Conservation (phyloP, 1,284 basidiomycete genomes). For the Cutaneotrichosporon cavernicola region DNA sequence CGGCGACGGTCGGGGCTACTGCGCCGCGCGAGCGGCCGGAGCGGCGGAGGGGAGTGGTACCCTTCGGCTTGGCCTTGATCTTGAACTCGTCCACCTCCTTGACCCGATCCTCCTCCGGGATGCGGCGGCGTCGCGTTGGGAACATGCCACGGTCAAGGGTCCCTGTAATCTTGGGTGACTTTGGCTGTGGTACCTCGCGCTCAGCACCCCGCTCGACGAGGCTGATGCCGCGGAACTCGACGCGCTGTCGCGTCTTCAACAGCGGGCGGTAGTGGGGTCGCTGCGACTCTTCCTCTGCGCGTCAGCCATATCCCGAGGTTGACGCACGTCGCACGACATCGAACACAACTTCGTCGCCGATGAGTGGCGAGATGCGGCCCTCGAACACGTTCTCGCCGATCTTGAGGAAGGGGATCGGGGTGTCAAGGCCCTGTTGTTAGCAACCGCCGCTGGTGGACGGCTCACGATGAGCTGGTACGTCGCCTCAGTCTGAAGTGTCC, state of each 20-base stretch:
- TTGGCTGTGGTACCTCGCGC: not conserved
- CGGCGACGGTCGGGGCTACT: not conserved
- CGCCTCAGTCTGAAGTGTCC: conserved; percentile 36
- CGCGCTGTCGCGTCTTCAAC: conserved; percentile 31
- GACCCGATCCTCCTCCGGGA: not conserved
- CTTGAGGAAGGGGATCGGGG: conserved; percentile 49
- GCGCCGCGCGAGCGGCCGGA: not conserved
- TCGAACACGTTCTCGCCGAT: conserved; percentile 49
- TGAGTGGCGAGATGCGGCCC: conserved; percentile 42
- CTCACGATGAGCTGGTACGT: conserved; percentile 48
- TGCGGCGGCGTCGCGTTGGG: conserved; percentile 12
- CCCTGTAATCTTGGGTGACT: not conserved
- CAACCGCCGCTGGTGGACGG: not conserved
- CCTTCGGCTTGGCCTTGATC: not conserved
- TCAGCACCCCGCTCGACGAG: conserved; percentile 23
- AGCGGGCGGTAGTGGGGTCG: conserved; percentile 37
- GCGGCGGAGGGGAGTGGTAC: not conserved
- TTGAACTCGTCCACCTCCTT: conserved; percentile 1
- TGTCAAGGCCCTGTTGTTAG: conserved; percentile 46
- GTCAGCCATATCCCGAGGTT: not conserved
- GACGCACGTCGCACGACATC: conserved; percentile 42
- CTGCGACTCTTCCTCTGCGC: conserved; percentile 35
- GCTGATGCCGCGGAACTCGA: conserved; percentile 38
- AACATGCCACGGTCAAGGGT: conserved; percentile 18
- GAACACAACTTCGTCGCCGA: conserved; percentile 49